Percentiles rank a stretch among this genome's conserved stretches.
Evolutionary conservation across 2,329 filamentous ascomycete species (phyloP).

Genomic region (Sarocladiaceae sp.): DNA sequence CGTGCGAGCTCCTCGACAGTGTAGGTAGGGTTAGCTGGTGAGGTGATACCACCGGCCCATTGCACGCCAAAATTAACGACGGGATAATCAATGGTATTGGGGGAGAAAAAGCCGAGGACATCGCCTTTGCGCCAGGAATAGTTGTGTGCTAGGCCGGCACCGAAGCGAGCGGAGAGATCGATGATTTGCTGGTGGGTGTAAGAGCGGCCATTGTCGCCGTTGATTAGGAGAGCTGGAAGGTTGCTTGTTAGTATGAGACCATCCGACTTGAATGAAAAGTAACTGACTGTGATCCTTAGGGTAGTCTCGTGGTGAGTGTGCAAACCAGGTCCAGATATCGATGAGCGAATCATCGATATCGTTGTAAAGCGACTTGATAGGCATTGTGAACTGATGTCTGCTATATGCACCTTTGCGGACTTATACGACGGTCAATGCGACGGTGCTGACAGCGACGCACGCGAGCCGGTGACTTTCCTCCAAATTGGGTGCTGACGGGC

Average conservation of each 20-base stretch:
- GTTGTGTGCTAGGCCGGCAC: conserved; percentile 67
- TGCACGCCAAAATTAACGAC: conserved; percentile 71
- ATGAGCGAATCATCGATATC: conserved; percentile 65
- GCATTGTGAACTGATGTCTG: conserved; percentile 47
- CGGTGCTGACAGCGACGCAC: not conserved
- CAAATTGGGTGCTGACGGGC: not conserved
- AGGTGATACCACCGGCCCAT: conserved; percentile 78
- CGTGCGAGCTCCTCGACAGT: conserved; percentile 79
- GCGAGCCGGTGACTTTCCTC: not conserved
- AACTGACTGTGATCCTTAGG: conserved; percentile 67
- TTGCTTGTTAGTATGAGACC: not conserved
- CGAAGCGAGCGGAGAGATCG: conserved; percentile 67
- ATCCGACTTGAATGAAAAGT: not conserved
- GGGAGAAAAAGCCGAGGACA: conserved; percentile 76
- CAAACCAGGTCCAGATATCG: conserved; percentile 76
- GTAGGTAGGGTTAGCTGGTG: conserved; percentile 87
- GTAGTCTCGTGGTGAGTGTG: conserved; percentile 65
- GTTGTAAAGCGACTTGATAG: conserved; percentile 62
- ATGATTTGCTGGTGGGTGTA: conserved; percentile 71
- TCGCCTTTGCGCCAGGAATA: conserved; percentile 82
- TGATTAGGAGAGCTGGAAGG: conserved; percentile 67
- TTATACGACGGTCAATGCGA: not conserved
- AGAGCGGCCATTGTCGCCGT: conserved; percentile 61
- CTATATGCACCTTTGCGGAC: not conserved
- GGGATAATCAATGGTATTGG: conserved; percentile 82